Conservation (phyloP, 345 rosid species). For the Gossypium arboreum region DNA sequence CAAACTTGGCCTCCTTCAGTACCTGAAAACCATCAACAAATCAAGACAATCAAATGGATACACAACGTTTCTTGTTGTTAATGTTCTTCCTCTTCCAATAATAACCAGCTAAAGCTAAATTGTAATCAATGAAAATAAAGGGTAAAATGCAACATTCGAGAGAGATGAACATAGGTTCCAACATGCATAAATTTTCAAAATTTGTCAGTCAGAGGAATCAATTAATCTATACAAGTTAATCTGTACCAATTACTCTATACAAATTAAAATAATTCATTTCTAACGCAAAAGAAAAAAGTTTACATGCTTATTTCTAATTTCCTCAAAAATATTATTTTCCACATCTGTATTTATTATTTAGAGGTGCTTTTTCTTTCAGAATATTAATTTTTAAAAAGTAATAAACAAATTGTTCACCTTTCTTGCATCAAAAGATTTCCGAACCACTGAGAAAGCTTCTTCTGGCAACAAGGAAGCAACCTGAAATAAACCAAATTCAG, state of each 20-base stretch:
- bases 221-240: too few relatives aligned
- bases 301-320: neutral
- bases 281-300: too few relatives aligned
- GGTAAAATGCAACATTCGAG: neutral
- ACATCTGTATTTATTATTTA: too few relatives aligned
- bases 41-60: conserved; percentile 3
- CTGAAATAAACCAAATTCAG: conserved; percentile 26
- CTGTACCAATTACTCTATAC: too few relatives aligned
- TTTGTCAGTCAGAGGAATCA: too few relatives aligned
- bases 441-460: conserved; percentile 74
- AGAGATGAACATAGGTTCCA: neutral
- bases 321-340: neutral
- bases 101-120: neutral
- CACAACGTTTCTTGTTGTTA: neutral
- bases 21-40: conserved; percentile 39
- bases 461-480: conserved; percentile 84
- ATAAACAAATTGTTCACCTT: conserved; percentile 37
- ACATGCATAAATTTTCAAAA: too few relatives aligned
- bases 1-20: conserved; percentile 82
- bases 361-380: too few relatives aligned
- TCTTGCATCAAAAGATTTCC: conserved; percentile 95
- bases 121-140: neutral
- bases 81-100: conserved; percentile 2
- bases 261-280: too few relatives aligned
- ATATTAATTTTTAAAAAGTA: too few relatives aligned